Evolutionary conservation across 257 asterid species (phyloP).

Genomic region (Verbascum thapsus): DNA sequence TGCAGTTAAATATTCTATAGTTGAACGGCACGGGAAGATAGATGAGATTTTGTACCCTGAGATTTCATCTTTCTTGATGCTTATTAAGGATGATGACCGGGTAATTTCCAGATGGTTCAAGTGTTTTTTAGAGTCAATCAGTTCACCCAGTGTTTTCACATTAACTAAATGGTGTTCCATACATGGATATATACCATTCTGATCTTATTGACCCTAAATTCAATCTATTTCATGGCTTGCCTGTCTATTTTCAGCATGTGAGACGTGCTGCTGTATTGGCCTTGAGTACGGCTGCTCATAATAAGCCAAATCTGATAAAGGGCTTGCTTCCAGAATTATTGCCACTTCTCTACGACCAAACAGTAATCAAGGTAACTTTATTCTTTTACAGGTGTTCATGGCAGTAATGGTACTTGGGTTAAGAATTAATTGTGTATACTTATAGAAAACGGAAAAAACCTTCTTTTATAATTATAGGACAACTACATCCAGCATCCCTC

Average conservation of each 20-base stretch:
- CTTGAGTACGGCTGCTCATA: slow-evolving; percentile 97
- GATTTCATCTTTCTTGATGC: slow-evolving; percentile 92
- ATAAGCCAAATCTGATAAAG: slow-evolving; percentile 92
- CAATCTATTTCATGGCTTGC: slow-evolving; percentile 26
- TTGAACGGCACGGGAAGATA: slow-evolving; percentile 94
- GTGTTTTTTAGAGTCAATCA: neutral
- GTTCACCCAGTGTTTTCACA: neutral
- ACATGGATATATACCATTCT: neutral
- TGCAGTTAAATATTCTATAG: slow-evolving; percentile 89
- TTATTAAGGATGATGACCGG: slow-evolving; percentile 89
- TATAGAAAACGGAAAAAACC: neutral
- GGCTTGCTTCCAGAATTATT: slow-evolving; percentile 78
- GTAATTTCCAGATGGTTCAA: slow-evolving; percentile 40
- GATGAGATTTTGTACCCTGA: slow-evolving; percentile 84
- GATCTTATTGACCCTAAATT: slow-evolving; percentile 4
- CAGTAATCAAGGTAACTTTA: slow-evolving; percentile 75
- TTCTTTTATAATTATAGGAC: no score
- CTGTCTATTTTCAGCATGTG: slow-evolving; percentile 75
- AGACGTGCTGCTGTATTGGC: slow-evolving; percentile 99
- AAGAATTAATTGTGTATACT: neutral
- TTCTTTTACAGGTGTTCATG: slow-evolving; percentile 1
- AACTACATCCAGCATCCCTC: no score
- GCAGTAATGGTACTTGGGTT: slow-evolving; percentile 1
- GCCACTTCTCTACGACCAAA: slow-evolving; percentile 97
- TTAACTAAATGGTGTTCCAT: neutral